Conservation (phyloP, 83 land plant genomes). For the Thuja plicata region DNA sequence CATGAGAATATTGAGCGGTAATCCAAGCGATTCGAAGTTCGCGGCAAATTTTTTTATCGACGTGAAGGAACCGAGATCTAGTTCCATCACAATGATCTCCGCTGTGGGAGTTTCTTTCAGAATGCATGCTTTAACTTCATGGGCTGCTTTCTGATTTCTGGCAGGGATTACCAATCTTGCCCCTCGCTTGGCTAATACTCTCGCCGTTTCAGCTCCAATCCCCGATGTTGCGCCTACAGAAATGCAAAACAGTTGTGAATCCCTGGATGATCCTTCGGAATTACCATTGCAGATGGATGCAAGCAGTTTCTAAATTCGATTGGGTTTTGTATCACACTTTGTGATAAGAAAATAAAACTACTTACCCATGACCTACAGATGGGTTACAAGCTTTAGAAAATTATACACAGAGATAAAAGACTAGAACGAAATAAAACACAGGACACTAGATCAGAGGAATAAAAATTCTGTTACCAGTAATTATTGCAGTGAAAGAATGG, state of each 20-base stretch:
- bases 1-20: slow-evolving; percentile 88
- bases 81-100: slow-evolving; percentile 47
- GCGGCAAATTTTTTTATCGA: slow-evolving; percentile 67
- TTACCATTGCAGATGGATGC: no score
- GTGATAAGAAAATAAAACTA: no score
- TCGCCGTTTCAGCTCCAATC: slow-evolving; percentile 75
- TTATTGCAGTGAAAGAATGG: slow-evolving; percentile 55
- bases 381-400: no score
- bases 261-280: neutral
- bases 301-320: no score
- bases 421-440: neutral
- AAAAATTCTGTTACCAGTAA: slow-evolving; percentile 45
- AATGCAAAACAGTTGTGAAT: neutral
- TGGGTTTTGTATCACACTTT: no score
- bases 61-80: slow-evolving; percentile 74
- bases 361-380: no score
- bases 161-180: slow-evolving; percentile 75
- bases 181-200: slow-evolving; percentile 70
- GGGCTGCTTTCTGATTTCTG: slow-evolving; percentile 66
- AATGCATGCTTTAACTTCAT: slow-evolving; percentile 51
- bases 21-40: slow-evolving; percentile 53
- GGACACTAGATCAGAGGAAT: no score
- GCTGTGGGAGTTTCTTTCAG: slow-evolving; percentile 43
- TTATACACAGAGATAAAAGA: no score
- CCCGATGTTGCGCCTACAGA: slow-evolving; percentile 26